A percentile compares a stretch with the other conserved stretches of the same genome.
These are phyloP conservation scores for Thermothielavioides terrestris DNA, from an alignment of 495 filamentous ascomycete genomes.

Conservation along the genomic window DNA sequence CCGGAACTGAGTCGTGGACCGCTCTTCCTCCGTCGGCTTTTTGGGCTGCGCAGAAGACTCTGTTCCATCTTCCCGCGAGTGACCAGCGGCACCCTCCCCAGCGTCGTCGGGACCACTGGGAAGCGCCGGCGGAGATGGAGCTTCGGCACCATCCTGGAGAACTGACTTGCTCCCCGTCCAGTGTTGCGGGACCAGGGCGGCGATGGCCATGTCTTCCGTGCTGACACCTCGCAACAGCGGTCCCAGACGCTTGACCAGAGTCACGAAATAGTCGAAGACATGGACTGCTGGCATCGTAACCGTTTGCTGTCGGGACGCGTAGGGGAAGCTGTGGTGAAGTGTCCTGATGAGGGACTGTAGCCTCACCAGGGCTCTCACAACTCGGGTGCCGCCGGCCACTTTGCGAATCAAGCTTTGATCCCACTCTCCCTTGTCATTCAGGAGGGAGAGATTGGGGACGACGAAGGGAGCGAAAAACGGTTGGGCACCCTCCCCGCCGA, in stretches of 20 bases:
- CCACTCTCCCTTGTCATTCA: conserved; percentile 24
- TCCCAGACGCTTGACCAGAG: conserved; percentile 61
- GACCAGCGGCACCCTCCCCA: background rate
- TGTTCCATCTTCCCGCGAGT: conserved; percentile 34
- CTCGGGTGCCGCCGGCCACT: conserved; percentile 55
- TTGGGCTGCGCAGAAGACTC: conserved; percentile 8
- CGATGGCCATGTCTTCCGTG: conserved; percentile 70
- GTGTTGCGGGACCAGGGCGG: conserved; percentile 33
- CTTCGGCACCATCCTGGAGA: background rate
- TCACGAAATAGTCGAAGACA: conserved; percentile 67
- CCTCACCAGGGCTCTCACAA: conserved; percentile 67
- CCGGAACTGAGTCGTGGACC: conserved; percentile 47
- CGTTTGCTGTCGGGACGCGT: conserved; percentile 39
- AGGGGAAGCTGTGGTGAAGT: conserved; percentile 64
- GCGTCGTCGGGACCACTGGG: background rate
- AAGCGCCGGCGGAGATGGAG: background rate
- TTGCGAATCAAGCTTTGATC: conserved; percentile 27
- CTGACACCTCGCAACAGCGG: conserved; percentile 67
- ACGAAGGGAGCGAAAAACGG: conserved; percentile 57
- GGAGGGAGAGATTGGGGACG: conserved; percentile 18
- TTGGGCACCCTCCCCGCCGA: conserved; percentile 27
- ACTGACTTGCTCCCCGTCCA: conserved; percentile 30
- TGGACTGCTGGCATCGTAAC: conserved; percentile 60
- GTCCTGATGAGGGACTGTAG: conserved; percentile 65
- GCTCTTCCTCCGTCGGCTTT: conserved; percentile 28